Evolutionary conservation across 352 stramenopile species (phyloP).

Genomic region (Aphanomyces invadans): DNA sequence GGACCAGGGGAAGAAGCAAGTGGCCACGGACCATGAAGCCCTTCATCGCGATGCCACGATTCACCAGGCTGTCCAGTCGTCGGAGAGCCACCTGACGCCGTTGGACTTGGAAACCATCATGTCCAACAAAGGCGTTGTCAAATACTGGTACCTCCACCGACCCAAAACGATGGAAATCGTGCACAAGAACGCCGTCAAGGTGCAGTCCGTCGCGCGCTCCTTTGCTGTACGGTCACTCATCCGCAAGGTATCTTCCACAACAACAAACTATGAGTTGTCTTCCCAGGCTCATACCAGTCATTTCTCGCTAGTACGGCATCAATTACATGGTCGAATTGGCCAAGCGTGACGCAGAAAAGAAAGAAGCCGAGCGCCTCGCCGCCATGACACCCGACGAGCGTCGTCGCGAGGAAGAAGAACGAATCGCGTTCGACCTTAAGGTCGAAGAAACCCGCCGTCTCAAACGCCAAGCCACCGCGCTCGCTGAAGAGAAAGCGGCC

Average conservation of each 20-base stretch:
- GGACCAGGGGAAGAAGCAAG: conserved; percentile 56
- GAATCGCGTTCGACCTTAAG: conserved; percentile 64
- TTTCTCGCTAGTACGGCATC: conserved; percentile 54
- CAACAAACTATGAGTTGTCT: no score
- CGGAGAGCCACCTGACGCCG: conserved; percentile 66
- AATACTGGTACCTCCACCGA: conserved; percentile 85
- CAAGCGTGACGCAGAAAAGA: conserved; percentile 51
- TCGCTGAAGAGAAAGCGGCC: conserved; percentile 21
- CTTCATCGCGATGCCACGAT: conserved; percentile 70
- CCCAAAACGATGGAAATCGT: conserved; percentile 86
- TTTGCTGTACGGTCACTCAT: conserved; percentile 69
- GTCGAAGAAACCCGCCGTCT: conserved; percentile 74
- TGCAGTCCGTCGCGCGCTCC: conserved; percentile 67
- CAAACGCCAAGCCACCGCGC: conserved; percentile 30
- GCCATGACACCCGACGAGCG: conserved; percentile 59
- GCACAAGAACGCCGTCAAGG: conserved; percentile 83
- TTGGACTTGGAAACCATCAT: conserved; percentile 84
- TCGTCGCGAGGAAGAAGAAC: conserved; percentile 35
- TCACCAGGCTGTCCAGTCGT: conserved; percentile 70
- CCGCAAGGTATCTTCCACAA: conserved; percentile 34
- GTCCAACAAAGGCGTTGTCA: conserved; percentile 78
- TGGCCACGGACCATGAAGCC: conserved; percentile 76
- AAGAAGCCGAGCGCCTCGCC: conserved; percentile 51
- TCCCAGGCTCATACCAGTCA: no score
- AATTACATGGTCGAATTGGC: conserved; percentile 76